Percentiles rank a stretch among this genome's conserved stretches.
These are phyloP conservation scores for Teunomyces kruisii DNA, from an alignment of 805 yeast genomes.

Conservation along the genomic window DNA sequence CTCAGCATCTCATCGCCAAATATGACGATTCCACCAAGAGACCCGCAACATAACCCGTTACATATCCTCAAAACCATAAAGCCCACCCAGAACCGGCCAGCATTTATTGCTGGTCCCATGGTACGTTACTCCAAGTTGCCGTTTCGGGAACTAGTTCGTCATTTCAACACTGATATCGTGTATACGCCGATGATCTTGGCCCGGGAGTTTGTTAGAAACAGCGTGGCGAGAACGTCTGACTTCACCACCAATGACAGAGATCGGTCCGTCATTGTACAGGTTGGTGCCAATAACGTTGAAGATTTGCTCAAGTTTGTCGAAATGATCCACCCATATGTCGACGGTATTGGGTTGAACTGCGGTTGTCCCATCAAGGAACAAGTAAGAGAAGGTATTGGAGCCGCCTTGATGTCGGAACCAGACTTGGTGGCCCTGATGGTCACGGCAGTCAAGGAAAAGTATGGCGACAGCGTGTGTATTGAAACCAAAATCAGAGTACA, in stretches of 20 bases:
- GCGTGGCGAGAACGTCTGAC: constrained; percentile 77
- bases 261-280: constrained; percentile 77
- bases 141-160: constrained; percentile 73
- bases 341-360: constrained; percentile 93
- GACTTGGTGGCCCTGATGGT: constrained; percentile 84
- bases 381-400: constrained; percentile 94
- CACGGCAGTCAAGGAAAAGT: constrained; percentile 70
- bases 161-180: constrained; percentile 75
- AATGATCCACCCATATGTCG: constrained; percentile 87
- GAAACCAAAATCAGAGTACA: constrained; percentile 94
- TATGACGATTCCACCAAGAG: constrained; percentile 11
- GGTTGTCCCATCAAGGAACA: constrained; percentile 98
- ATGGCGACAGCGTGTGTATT: constrained; percentile 68
- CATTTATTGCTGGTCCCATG: constrained; percentile 79
- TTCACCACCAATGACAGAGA: constrained; percentile 77
- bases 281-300: constrained; percentile 81
- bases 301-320: constrained; percentile 82
- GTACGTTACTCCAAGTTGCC: constrained; percentile 94
- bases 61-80: constrained; percentile 28
- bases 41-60: constrained; percentile 33
- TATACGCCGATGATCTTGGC: constrained; percentile 97
- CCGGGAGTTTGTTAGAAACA: constrained; percentile 86
- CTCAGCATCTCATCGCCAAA: not conserved
- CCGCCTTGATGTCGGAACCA: constrained; percentile 85
- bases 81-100: constrained; percentile 30